phyloP scores from a whole-genome alignment of 177 flowering plant species.

The Vitis hybrid region DNA sequence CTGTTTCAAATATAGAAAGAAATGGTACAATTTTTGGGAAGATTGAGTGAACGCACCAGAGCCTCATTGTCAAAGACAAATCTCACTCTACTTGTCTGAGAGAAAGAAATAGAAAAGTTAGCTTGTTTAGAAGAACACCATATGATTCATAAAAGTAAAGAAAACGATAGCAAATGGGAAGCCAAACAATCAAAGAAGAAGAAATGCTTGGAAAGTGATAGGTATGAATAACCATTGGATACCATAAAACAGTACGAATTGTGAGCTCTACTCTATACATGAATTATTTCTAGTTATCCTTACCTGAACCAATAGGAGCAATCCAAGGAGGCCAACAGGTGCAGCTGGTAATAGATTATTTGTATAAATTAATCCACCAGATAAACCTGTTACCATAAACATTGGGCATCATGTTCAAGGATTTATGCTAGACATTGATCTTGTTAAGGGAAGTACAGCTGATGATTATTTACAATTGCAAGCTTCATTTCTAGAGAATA shows the following conservation, averaged over 20 bases:
- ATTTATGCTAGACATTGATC: neutral
- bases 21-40: neutral
- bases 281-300: neutral
- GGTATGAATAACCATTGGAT: neutral
- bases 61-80: constrained; percentile 89
- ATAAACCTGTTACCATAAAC: constrained; percentile 51
- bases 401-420: neutral
- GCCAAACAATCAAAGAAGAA: neutral
- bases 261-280: neutral
- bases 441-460: neutral
- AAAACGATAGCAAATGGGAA: neutral
- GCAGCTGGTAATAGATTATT: constrained; percentile 74
- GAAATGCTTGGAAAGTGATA: neutral
- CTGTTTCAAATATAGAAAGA: neutral
- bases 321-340: constrained; percentile 83
- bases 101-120: constrained; percentile 16
- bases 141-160: neutral
- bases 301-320: constrained; percentile 86
- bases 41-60: constrained; percentile 53
- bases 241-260: neutral
- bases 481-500: neutral
- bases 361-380: constrained; percentile 75
- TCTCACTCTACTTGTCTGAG: constrained; percentile 86
- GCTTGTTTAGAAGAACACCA: neutral
- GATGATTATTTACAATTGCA: neutral